Evolutionary conservation across 768 basidiomycete species (phyloP).

Genomic region (Dioszegia hungarica): DNA sequence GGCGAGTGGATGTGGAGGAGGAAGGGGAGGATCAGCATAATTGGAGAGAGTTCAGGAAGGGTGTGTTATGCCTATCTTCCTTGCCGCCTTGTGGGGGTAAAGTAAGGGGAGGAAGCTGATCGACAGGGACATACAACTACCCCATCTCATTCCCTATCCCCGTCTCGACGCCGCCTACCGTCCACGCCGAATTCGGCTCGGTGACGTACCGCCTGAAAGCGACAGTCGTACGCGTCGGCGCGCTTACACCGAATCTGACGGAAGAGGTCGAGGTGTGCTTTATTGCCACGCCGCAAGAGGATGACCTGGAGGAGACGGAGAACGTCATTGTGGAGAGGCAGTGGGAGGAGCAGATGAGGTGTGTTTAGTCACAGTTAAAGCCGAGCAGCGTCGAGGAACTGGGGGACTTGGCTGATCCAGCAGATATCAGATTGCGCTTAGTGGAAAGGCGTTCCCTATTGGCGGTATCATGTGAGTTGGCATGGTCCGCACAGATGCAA

Average conservation of each 20-base stretch:
- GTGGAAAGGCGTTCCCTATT: conserved; percentile 71
- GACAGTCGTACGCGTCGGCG: conserved; percentile 73
- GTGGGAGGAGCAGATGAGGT: conserved; percentile 73
- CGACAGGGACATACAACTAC: conserved; percentile 81
- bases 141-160: conserved; percentile 89
- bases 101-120: not conserved
- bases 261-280: conserved; percentile 69
- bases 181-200: conserved; percentile 68
- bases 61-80: conserved; percentile 52
- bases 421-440: conserved; percentile 65
- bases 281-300: conserved; percentile 70
- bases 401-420: conserved; percentile 43
- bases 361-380: too few species aligned
- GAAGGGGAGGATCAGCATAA: conserved; percentile 45
- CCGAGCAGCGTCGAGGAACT: conserved; percentile 15
- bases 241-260: conserved; percentile 67
- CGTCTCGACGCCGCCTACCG: conserved; percentile 67
- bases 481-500: not conserved
- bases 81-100: too few species aligned
- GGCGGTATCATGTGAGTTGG: conserved; percentile 62
- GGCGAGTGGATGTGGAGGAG: conserved; percentile 14
- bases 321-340: conserved; percentile 77
- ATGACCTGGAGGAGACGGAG: conserved; percentile 73
- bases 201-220: conserved; percentile 77
- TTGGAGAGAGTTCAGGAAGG: conserved; percentile 87